Evolutionary conservation across 768 basidiomycete species (phyloP).

Genomic region (Rhizopogon vinicolor): DNA sequence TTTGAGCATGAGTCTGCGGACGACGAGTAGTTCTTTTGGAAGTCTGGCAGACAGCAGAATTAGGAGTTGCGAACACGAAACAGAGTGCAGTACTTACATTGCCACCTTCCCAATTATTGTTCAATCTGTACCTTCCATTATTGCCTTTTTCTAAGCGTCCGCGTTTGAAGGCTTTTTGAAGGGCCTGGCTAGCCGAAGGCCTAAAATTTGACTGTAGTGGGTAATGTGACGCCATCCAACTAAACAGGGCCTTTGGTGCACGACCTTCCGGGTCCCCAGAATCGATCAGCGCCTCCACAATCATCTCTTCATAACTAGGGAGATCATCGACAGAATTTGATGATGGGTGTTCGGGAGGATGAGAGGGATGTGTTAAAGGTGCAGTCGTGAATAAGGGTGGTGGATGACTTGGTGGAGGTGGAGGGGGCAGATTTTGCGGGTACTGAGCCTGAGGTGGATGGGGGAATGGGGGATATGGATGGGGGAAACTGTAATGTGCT

Average conservation of each 20-base stretch:
- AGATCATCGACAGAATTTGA: conserved; percentile 43
- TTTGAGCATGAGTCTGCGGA: conserved; percentile 50
- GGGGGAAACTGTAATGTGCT: conserved; percentile 34
- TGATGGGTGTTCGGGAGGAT: conserved; percentile 15
- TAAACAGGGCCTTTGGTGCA: conserved; percentile 78
- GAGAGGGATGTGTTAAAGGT: conserved; percentile 19
- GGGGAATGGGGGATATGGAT: conserved; percentile 26
- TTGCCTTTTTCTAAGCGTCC: conserved; percentile 74
- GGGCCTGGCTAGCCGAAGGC: conserved; percentile 83
- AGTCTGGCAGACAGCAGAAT: conserved; percentile 40
- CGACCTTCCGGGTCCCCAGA: conserved; percentile 68
- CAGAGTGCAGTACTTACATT: conserved; percentile 46
- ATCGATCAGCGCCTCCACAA: conserved; percentile 71
- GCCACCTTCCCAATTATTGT: conserved; percentile 76
- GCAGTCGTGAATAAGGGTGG: conserved; percentile 16
- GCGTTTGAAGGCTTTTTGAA: conserved; percentile 81
- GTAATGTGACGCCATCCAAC: conserved; percentile 80
- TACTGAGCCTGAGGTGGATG: conserved; percentile 28
- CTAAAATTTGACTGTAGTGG: conserved; percentile 87
- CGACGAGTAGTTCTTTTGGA: conserved; percentile 75
- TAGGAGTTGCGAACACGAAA: background rate
- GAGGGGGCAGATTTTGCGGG: conserved; percentile 24
- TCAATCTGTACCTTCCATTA: conserved; percentile 73
- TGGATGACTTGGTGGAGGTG: conserved; percentile 25
- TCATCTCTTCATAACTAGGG: conserved; percentile 91